A percentile compares a stretch with the other conserved stretches of the same genome.
Evolutionary conservation across 225 moss, liverwort and hornwort species (phyloP).

Genomic region (Bryum argenteum): DNA sequence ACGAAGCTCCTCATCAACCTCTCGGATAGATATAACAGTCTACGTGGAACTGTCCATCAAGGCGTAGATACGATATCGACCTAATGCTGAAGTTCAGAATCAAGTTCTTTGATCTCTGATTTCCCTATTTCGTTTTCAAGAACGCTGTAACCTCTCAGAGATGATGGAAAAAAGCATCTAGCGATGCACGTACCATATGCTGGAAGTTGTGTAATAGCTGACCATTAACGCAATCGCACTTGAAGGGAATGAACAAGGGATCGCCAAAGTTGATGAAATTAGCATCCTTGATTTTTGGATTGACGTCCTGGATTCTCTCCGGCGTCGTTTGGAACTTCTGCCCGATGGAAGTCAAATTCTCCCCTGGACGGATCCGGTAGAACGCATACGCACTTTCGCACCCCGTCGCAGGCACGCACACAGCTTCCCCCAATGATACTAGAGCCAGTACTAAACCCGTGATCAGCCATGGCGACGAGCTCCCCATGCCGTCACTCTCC

Average conservation of each 20-base stretch:
- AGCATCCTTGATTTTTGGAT: slow-evolving; percentile 24
- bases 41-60: not conserved
- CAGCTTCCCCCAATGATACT: slow-evolving; percentile 23
- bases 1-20: too few relatives aligned
- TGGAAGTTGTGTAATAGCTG: slow-evolving; percentile 32
- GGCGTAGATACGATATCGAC: not conserved
- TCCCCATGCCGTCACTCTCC: slow-evolving; percentile 16
- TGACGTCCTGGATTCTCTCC: slow-evolving; percentile 28
- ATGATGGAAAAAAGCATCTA: not conserved
- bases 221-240: slow-evolving; percentile 44
- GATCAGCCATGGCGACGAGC: slow-evolving; percentile 27
- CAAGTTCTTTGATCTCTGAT: not conserved
- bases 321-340: slow-evolving; percentile 34
- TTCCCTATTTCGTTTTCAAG: not conserved
- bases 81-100: too few relatives aligned
- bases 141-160: not conserved
- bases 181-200: slow-evolving; percentile 29
- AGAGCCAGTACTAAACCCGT: slow-evolving; percentile 8
- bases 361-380: slow-evolving; percentile 24
- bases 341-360: slow-evolving; percentile 35
- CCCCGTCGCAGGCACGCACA: slow-evolving; percentile 32
- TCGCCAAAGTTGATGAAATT: slow-evolving; percentile 16
- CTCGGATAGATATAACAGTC: too few relatives aligned
- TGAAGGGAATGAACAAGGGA: slow-evolving; percentile 38
- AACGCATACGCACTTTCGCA: slow-evolving; percentile 44